phyloP scores from a whole-genome alignment of 805 yeast genomes.

The Cyberlindnera japonica region DNA sequence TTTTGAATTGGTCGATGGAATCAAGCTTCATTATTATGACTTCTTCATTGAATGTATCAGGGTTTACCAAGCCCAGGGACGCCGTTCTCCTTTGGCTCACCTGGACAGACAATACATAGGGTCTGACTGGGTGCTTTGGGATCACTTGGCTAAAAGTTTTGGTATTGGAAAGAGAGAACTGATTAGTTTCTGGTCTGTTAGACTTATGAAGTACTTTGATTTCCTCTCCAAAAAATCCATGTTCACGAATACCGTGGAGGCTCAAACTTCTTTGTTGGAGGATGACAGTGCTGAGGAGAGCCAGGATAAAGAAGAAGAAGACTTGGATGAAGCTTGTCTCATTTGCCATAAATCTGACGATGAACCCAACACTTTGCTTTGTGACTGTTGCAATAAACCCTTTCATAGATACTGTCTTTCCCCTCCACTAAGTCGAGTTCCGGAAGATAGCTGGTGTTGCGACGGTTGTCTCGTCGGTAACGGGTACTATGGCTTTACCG shows the following conservation, averaged over 20 bases:
- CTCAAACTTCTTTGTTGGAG: constrained; percentile 32
- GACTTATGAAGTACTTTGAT: constrained; percentile 32
- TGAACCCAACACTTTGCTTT: constrained; percentile 49
- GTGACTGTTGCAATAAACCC: constrained; percentile 71
- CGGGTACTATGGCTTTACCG: constrained; percentile 86
- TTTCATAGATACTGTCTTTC: constrained; percentile 68
- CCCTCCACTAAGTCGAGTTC: constrained; percentile 50
- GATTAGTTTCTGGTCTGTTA: constrained; percentile 22
- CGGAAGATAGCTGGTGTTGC: constrained; percentile 73
- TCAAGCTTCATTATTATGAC: constrained; percentile 35
- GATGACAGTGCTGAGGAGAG: constrained; percentile 17
- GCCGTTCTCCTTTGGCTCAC: constrained; percentile 12
- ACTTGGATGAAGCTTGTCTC: constrained; percentile 38
- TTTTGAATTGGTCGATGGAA: constrained; percentile 11
- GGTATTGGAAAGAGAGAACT: constrained; percentile 3
- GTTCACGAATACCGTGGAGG: constrained; percentile 24
- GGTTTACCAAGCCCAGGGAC: constrained; percentile 15
- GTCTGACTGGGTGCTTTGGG: constrained; percentile 29
- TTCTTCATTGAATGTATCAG: constrained; percentile 35
- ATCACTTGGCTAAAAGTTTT: constrained; percentile 17
- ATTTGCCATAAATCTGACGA: constrained; percentile 45
- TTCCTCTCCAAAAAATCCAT: constrained; percentile 28
- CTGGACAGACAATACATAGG: constrained; percentile 10
- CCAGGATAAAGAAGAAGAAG: constrained; percentile 18
- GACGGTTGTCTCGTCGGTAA: constrained; percentile 81